Base-by-base conservation (phyloP, 2,329 filamentous ascomycete species). In the Pseudogymnoascus sp. region DNA sequence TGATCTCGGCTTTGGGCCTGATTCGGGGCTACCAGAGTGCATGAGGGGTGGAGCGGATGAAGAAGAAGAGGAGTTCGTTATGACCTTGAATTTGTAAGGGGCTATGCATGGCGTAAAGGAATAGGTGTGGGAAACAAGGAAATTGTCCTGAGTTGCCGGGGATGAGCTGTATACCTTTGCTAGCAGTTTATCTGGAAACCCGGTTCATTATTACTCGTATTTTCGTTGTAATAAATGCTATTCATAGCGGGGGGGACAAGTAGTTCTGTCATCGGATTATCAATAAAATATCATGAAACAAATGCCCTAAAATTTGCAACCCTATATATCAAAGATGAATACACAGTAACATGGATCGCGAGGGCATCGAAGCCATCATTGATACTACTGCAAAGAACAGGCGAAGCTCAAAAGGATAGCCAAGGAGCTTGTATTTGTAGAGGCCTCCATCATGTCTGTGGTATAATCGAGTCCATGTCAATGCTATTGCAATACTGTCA, bases 31-130 rank as follows among this genome's bases (percentile, higher is more conserved):
- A 37, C 69, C 69, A 11, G 67, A 73, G 18, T 69, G 66, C 72
- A 59, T 69, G 69, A 71, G 63, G 71, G 76, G 61, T 23, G 65
- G 63, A 36, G 69, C 71, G 12, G 79, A 80, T 3, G 76, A 82
- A 3, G 72, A 73, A 28, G 82, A 84, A 16, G 79, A 79, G 5
- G 80, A 83, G 31, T 86, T 87, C 68, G 79, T 86, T 71, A 73
- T 87, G 66, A 79, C 80, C 65, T 69, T 84, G 8, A 60, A 60
- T 60, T 60, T 40, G 34, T 60, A 60, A 9, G 34, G 49, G n/a
- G 49, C 49, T 56, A 56, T 16, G 28, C 49, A 56, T 56, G 49
- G 49, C 49, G 49, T 34, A 56, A 31, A 56, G 49, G 49, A 34
- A 49, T 16, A 34, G 49, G 28, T 11, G 5, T 56, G 28, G 49